Percentiles rank a stretch among this genome's conserved stretches.
Evolutionary conservation across 768 basidiomycete species (phyloP).

Genomic region (Serpula lacrymans): DNA sequence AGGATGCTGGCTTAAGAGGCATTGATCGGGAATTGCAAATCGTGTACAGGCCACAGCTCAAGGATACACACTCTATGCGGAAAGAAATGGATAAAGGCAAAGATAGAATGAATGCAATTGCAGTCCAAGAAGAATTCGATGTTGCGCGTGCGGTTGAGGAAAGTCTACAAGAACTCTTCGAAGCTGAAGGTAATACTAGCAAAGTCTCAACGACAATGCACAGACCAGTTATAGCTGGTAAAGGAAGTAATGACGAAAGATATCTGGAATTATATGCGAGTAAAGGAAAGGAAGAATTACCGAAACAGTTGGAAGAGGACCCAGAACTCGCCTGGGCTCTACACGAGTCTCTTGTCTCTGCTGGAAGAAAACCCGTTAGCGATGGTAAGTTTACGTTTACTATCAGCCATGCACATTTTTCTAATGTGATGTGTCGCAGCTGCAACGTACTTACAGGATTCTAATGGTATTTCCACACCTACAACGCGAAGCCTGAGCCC

Average conservation of each 20-base stretch:
- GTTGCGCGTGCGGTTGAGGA: slow-evolving; percentile 45
- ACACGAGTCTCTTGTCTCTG: slow-evolving; percentile 25
- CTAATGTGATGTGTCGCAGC: too few relatives aligned
- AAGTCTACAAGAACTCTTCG: slow-evolving; percentile 33
- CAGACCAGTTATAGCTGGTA: too few relatives aligned
- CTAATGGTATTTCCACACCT: background rate
- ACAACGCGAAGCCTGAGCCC: background rate
- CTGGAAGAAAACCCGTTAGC: too few relatives aligned
- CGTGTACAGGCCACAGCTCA: slow-evolving; percentile 32
- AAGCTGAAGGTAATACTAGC: slow-evolving; percentile 1
- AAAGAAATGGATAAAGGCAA: slow-evolving; percentile 4
- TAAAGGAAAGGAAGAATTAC: too few relatives aligned
- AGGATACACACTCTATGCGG: slow-evolving; percentile 8
- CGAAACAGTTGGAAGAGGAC: slow-evolving; percentile 14
- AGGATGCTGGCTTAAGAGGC: slow-evolving; percentile 18
- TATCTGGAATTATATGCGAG: too few relatives aligned
- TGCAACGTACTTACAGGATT: too few relatives aligned
- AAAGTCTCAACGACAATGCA: too few relatives aligned
- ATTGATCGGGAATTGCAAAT: slow-evolving; percentile 37
- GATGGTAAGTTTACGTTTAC: too few relatives aligned
- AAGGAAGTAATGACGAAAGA: too few relatives aligned
- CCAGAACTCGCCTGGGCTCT: slow-evolving; percentile 27
- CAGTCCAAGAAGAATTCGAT: slow-evolving; percentile 37
- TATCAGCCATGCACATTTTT: too few relatives aligned
- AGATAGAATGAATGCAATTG: slow-evolving; percentile 13